These are phyloP conservation scores for Aspergillus affinis DNA, from an alignment of 495 filamentous ascomycete genomes.

Conservation along the genomic window DNA sequence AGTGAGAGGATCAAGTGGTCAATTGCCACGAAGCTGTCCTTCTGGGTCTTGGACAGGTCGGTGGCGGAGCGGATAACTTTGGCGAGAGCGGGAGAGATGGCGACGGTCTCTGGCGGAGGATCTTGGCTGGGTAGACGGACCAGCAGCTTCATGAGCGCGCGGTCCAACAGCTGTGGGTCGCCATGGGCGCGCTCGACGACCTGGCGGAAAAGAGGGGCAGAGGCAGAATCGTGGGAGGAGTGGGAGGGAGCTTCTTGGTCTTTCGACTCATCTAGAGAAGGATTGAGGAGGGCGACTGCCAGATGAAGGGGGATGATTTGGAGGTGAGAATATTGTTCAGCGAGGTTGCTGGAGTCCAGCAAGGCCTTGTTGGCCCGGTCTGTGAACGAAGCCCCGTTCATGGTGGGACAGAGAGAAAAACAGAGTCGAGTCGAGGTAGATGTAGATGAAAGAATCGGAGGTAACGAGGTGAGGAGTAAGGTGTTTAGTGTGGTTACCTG, in stretches of 20 bases:
- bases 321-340: constrained; percentile 83
- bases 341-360: constrained; percentile 77
- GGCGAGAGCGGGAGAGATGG: constrained; percentile 74
- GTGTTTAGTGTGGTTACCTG: neutral
- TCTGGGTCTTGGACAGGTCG: constrained; percentile 93
- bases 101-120: constrained; percentile 84
- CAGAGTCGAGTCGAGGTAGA: neutral
- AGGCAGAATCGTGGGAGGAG: constrained; percentile 53
- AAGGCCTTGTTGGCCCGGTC: constrained; percentile 87
- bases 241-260: constrained; percentile 66
- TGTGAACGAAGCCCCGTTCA: constrained; percentile 70
- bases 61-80: constrained; percentile 79
- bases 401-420: constrained; percentile 25
- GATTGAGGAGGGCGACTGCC: constrained; percentile 84
- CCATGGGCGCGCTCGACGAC: constrained; percentile 93
- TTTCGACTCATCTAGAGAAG: constrained; percentile 71
- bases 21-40: constrained; percentile 89
- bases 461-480: neutral
- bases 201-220: constrained; percentile 81
- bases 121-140: constrained; percentile 92
- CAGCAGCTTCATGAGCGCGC: constrained; percentile 83
- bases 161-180: constrained; percentile 83
- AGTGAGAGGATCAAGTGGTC: constrained; percentile 88
- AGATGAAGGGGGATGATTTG: constrained; percentile 88
- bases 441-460: neutral